Conservation (phyloP, 441 rosid species). For the Adansonia madagascariensis region DNA sequence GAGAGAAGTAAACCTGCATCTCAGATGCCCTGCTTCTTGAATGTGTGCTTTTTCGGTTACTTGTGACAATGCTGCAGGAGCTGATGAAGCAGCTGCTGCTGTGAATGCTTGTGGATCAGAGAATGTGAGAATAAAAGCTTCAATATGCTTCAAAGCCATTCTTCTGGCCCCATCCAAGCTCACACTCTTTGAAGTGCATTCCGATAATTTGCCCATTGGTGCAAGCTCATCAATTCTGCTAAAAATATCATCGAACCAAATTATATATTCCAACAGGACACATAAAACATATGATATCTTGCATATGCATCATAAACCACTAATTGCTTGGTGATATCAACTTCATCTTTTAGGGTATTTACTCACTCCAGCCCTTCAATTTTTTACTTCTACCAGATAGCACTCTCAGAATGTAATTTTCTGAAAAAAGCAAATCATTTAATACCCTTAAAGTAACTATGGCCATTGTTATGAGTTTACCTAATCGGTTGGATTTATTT, state of each 20-base stretch:
- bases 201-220: no score
- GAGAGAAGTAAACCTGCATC: slow-evolving; percentile 74
- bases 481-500: not conserved
- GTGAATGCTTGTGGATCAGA: slow-evolving; percentile 75
- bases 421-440: not conserved
- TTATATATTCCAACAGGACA: not conserved
- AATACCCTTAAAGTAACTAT: not conserved
- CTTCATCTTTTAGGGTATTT: not conserved
- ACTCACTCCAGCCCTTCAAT: not conserved
- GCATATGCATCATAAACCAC: not conserved
- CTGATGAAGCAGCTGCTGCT: slow-evolving; percentile 70
- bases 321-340: not conserved
- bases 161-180: slow-evolving; percentile 83
- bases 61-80: slow-evolving; percentile 78
- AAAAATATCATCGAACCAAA: no score
- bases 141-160: slow-evolving; percentile 82
- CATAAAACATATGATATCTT: not conserved
- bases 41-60: slow-evolving; percentile 88
- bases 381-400: not conserved
- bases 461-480: not conserved
- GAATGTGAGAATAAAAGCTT: slow-evolving; percentile 67
- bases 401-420: not conserved
- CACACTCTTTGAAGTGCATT: slow-evolving; percentile 53
- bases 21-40: slow-evolving; percentile 91
- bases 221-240: no score